Base-by-base conservation (phyloP, 805 yeast species). In the Candida gorgasii region DNA sequence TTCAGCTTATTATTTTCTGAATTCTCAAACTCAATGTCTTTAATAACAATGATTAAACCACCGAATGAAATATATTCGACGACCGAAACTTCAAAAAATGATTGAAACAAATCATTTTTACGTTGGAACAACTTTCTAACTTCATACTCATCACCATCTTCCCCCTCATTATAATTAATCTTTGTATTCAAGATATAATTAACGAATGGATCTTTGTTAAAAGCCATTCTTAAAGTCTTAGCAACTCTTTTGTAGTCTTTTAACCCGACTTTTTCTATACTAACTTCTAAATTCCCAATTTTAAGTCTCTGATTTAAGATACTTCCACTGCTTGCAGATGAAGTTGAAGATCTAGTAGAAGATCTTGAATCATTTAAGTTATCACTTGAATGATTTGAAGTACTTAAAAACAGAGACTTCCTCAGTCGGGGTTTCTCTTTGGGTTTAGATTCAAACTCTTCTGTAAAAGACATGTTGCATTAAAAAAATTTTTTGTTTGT, bases 221-320 rank as follows among this genome's bases (percentile, higher is more conserved):
- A 79, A 4, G 82, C 77, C 41, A 75, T 60, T 41, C 70, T 69
- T 40, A 79, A 63, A 6, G 82, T 77, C 44, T 67, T 67, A 17
- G 83, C 82, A 19, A 80, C 80, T 45, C 78, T 68, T 46, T 71
- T 74, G 51, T 76, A 79, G 49, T 78, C 82, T 39, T 76, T 73
- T 9, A 52, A 52, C 6, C 42, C 39, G 7, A 51, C 58, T 23
- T 42, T 42, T 32, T 54, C 59, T 24, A 55, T 55, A 12, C 49
- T 36, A 30, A 55, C 42, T 23, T 53, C 50, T 19, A 56, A 46
- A 28, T 48, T 43, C 30, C 47, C 48, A 24, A 48, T 13, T 15
- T 8, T 32, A 14, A 36, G 54, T 44, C 52, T 48, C 50, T 47
- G 41, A 39, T 42, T 42, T 41, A 42, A 32, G 22, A 41, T 28